These are phyloP conservation scores for Colletotrichum horii DNA, from an alignment of 2,329 filamentous ascomycete species.

Conservation along the genomic window DNA sequence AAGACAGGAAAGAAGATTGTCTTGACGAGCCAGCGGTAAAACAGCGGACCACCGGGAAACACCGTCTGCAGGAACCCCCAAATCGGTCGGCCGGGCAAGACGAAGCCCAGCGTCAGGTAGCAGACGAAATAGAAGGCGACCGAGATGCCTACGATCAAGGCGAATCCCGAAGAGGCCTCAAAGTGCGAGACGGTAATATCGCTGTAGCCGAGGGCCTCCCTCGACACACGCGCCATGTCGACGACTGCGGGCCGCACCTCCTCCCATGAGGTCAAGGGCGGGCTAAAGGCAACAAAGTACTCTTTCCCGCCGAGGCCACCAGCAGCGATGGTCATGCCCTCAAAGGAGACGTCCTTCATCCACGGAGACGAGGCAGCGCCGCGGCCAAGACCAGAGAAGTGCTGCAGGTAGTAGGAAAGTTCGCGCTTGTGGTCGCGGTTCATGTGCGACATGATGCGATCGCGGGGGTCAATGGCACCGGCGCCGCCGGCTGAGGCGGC, in stretches of 20 bases:
- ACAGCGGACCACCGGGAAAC: conserved; percentile 63
- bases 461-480: conserved; percentile 33
- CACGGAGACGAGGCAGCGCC: conserved; percentile 60
- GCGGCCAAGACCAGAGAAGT: conserved; percentile 66
- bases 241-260: conserved; percentile 76
- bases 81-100: conserved; percentile 55
- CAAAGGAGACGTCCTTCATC: conserved; percentile 70
- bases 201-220: conserved; percentile 65
- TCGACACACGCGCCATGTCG: conserved; percentile 67
- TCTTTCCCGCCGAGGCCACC: conserved; percentile 47
- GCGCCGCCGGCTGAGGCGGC: neutral
- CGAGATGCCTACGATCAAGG: conserved; percentile 58
- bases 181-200: conserved; percentile 47
- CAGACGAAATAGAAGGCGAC: conserved; percentile 60
- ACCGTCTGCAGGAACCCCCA: conserved; percentile 55
- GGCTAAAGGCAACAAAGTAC: conserved; percentile 67
- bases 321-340: conserved; percentile 62
- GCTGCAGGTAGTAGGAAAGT: conserved; percentile 77
- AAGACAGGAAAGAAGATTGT: conserved; percentile 64
- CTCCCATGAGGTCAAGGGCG: conserved; percentile 70
- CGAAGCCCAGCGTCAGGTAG: conserved; percentile 52
- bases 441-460: conserved; percentile 75
- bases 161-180: conserved; percentile 44
- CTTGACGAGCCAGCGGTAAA: conserved; percentile 64
- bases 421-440: conserved; percentile 81